phyloP scores from a whole-genome alignment of 768 basidiomycete species.

The Suillus tomentosus region DNA sequence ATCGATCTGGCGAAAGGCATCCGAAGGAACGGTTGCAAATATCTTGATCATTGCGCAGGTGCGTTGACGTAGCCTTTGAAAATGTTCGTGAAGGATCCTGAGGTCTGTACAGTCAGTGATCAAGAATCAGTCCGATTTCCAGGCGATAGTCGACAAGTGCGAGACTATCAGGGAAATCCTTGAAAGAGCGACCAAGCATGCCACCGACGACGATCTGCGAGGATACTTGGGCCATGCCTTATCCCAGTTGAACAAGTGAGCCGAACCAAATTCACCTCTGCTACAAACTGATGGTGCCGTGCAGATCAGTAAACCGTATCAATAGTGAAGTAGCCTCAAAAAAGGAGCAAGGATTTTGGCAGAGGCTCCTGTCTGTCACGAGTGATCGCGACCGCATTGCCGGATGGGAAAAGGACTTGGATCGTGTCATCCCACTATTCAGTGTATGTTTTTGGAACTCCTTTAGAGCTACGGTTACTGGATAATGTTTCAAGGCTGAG shows the following conservation, averaged over 20 bases:
- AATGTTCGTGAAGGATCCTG: neutral
- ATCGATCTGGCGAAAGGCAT: neutral
- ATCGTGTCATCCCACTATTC: neutral
- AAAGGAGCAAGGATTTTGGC: neutral
- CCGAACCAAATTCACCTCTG: neutral
- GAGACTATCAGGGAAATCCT: slow-evolving; percentile 1
- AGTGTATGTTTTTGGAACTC: neutral
- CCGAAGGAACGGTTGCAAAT: neutral
- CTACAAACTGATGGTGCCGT: neutral
- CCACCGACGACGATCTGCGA: neutral
- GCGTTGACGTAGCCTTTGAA: neutral
- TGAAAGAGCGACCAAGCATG: neutral
- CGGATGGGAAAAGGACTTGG: neutral
- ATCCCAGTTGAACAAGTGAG: slow-evolving; percentile 2
- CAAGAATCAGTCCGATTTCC: slow-evolving; percentile 1
- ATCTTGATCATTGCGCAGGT: neutral
- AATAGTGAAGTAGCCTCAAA: neutral
- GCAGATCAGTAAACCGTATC: neutral
- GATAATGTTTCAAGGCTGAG: neutral
- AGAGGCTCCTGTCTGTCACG: neutral
- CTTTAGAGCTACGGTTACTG: neutral
- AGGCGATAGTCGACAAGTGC: neutral
- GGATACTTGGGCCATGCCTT: neutral
- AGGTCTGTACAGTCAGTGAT: neutral
- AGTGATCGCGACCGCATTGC: neutral